These are phyloP conservation scores for Hypoxylon sp. DNA, from an alignment of 2,329 filamentous ascomycete species.

Conservation along the genomic window DNA sequence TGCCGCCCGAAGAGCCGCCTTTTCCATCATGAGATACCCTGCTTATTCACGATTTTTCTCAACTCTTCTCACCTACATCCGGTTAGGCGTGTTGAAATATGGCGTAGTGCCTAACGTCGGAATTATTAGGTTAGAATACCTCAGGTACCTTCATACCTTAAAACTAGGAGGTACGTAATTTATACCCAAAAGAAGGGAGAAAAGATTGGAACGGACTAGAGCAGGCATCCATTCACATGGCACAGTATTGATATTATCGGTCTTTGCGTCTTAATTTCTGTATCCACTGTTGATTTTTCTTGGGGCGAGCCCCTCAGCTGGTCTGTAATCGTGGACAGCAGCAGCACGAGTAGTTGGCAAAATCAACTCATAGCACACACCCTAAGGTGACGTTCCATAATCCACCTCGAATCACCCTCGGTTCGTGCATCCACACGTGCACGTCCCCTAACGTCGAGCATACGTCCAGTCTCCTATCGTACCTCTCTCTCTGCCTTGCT, in stretches of 20 bases:
- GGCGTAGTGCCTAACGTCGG: too few species aligned
- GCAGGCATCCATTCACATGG: too few species aligned
- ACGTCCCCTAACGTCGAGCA: neutral
- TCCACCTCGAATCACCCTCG: neutral
- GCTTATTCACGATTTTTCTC: too few species aligned
- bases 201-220: too few species aligned
- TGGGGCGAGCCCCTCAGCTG: neutral
- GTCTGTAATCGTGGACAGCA: neutral
- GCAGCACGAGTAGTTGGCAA: neutral
- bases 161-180: too few species aligned
- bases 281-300: neutral
- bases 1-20: constrained; percentile 5
- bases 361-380: neutral
- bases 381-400: neutral
- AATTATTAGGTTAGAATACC: too few species aligned
- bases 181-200: too few species aligned
- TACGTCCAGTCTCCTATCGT: neutral
- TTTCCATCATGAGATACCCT: constrained; percentile 3
- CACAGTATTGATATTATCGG: too few species aligned
- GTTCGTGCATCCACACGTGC: neutral
- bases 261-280: neutral
- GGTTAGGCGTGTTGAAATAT: too few species aligned
- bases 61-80: too few species aligned
- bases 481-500: constrained; percentile 2
- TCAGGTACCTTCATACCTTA: too few species aligned